Evolutionary conservation across 2,329 filamentous ascomycete species (phyloP).

Genomic region (Exophiala bonariae): DNA sequence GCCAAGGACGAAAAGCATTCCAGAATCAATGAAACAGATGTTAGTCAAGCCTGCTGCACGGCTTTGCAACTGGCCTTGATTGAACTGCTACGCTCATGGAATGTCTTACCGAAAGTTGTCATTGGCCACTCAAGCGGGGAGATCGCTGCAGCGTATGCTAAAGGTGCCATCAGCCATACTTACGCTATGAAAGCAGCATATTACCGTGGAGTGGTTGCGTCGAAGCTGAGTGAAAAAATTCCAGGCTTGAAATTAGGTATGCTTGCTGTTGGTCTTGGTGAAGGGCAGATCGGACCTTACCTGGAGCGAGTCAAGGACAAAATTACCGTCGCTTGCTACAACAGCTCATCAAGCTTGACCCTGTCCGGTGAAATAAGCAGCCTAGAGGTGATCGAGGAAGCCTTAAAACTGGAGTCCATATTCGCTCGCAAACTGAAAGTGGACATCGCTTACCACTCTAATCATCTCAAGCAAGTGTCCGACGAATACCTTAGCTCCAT

Average conservation of each 20-base stretch:
- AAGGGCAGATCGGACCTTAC: constrained; percentile 21
- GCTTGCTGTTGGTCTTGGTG: constrained; percentile 31
- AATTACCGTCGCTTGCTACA: constrained; percentile 36
- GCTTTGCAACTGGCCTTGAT: constrained; percentile 28
- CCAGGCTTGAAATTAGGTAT: constrained; percentile 28
- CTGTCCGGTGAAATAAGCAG: constrained; percentile 34
- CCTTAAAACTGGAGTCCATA: constrained; percentile 16
- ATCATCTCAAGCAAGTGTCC: constrained; percentile 29
- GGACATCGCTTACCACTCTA: constrained; percentile 33
- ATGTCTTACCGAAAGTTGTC: constrained; percentile 16
- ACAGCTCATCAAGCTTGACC: constrained; percentile 39
- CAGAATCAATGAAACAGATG: constrained; percentile 13
- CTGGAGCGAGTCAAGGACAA: constrained; percentile 21
- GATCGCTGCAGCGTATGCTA: constrained; percentile 28
- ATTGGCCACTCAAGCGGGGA: constrained; percentile 33
- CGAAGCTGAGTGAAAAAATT: constrained; percentile 1
- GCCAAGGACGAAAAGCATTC: neutral
- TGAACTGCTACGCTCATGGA: constrained; percentile 23
- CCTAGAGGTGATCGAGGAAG: constrained; percentile 25
- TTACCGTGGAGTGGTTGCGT: constrained; percentile 25
- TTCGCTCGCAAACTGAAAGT: constrained; percentile 33
- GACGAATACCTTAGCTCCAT: constrained; percentile 28
- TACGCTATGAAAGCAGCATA: constrained; percentile 33
- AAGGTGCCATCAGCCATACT: constrained; percentile 27
- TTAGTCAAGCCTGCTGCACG: constrained; percentile 22